phyloP scores from a whole-genome alignment of 2,329 filamentous ascomycete genomes.

The Nothophaeocryptopus gaeumannii region DNA sequence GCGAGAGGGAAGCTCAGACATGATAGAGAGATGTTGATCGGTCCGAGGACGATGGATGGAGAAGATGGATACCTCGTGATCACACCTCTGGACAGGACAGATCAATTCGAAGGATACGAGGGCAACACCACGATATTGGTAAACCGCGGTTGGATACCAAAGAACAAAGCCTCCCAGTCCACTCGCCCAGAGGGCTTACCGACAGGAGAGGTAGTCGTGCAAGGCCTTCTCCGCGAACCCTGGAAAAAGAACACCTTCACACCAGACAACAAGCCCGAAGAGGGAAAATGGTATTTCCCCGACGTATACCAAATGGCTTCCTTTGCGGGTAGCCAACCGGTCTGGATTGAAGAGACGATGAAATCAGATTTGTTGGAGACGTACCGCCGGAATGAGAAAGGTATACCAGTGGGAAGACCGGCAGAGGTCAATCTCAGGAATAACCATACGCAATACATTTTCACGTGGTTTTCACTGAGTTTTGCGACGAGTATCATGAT shows the following conservation, averaged over 20 bases:
- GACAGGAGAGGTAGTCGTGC: conserved; percentile 68
- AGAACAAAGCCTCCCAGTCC: conserved; percentile 65
- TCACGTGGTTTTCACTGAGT: conserved; percentile 90
- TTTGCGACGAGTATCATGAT: conserved; percentile 87
- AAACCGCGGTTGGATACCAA: conserved; percentile 87
- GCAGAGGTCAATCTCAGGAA: conserved; percentile 92
- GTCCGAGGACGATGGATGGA: conserved; percentile 83
- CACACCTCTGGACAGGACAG: conserved; percentile 77
- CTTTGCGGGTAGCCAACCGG: conserved; percentile 75
- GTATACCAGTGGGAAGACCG: conserved; percentile 82
- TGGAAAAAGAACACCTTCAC: conserved; percentile 99
- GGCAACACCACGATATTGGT: conserved; percentile 70
- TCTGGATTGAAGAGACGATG: conserved; percentile 97
- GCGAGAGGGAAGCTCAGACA: conserved; percentile 74
- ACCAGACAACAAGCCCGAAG: conserved; percentile 79
- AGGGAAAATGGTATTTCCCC: conserved; percentile 89
- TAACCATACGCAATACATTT: conserved; percentile 97
- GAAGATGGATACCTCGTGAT: conserved; percentile 88
- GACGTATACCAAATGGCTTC: conserved; percentile 89
- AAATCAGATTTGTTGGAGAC: conserved; percentile 74
- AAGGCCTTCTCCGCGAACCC: conserved; percentile 81
- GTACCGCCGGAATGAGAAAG: conserved; percentile 72
- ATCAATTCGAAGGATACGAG: conserved; percentile 34
- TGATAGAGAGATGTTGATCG: conserved; percentile 94
- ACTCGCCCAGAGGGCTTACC: conserved; percentile 64